These are phyloP conservation scores for Stentor coeruleus DNA, from an alignment of 73 alveolate genomes.

Conservation along the genomic window DNA sequence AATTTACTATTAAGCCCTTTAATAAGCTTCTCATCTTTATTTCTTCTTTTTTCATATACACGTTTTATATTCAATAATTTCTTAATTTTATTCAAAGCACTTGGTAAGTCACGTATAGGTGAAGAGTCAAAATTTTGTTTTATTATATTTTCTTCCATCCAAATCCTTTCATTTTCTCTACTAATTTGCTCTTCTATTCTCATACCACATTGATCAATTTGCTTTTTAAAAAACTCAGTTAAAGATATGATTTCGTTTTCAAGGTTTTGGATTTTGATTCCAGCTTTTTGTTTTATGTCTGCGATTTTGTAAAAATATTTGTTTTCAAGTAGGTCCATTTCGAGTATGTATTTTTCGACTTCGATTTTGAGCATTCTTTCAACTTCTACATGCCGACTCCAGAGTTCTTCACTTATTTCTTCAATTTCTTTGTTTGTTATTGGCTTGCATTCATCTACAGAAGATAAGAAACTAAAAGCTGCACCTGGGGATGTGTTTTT, in stretches of 20 bases:
- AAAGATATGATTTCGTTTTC: neutral
- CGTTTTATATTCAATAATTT: neutral
- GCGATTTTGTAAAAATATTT: neutral
- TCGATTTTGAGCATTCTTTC: neutral
- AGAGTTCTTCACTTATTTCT: neutral
- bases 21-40: neutral
- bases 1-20: slow-evolving; percentile 5
- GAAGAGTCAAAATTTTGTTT: neutral
- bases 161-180: neutral
- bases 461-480: neutral
- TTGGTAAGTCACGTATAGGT: neutral
- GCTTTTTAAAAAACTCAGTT: neutral
- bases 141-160: neutral
- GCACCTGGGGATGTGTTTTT: too few relatives aligned
- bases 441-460: neutral
- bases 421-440: neutral
- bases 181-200: neutral
- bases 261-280: neutral
- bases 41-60: neutral
- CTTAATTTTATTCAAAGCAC: neutral
- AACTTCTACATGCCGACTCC: slow-evolving; percentile 7
- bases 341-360: neutral
- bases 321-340: neutral
- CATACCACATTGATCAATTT: neutral
- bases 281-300: neutral